phyloP scores from a whole-genome alignment of 2,329 filamentous ascomycete genomes.

The Xylariomycetidae sp. region DNA sequence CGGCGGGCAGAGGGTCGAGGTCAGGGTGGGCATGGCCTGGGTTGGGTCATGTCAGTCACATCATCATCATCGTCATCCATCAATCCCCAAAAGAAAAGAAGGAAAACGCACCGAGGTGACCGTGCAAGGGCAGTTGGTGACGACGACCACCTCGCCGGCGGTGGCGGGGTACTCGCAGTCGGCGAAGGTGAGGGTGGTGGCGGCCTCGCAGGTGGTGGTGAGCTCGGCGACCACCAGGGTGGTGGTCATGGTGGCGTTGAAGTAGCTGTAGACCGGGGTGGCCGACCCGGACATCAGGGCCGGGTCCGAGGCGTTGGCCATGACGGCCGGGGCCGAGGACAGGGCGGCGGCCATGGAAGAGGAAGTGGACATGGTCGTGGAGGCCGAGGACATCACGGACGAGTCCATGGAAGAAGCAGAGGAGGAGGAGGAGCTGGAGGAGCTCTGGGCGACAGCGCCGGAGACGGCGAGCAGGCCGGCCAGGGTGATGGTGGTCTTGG shows the following conservation, averaged over 20 bases:
- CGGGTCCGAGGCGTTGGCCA: constrained; percentile 1
- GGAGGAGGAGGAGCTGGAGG: not conserved
- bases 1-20: constrained; percentile 12
- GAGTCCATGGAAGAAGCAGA: too few species aligned
- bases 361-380: not conserved
- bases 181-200: constrained; percentile 46
- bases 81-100: not conserved
- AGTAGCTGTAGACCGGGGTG: constrained; percentile 15
- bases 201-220: constrained; percentile 34
- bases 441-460: constrained; percentile 14
- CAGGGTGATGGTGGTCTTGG: constrained; percentile 16
- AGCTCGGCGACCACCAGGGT: constrained; percentile 18
- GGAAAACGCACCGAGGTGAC: constrained; percentile 22
- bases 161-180: constrained; percentile 48
- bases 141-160: constrained; percentile 47
- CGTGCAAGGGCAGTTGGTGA: constrained; percentile 50
- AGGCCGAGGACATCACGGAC: constrained; percentile 1
- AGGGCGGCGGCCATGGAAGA: constrained; percentile 2
- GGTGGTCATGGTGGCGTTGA: constrained; percentile 21
- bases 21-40: constrained; percentile 9
- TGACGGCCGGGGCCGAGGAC: constrained; percentile 6
- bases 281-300: constrained; percentile 1
- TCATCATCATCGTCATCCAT: not conserved
- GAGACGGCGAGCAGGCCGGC: constrained; percentile 20
- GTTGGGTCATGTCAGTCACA: not conserved